Evolutionary conservation across 805 yeast genomes (phyloP).

Genomic region (Starmerella sp.): DNA sequence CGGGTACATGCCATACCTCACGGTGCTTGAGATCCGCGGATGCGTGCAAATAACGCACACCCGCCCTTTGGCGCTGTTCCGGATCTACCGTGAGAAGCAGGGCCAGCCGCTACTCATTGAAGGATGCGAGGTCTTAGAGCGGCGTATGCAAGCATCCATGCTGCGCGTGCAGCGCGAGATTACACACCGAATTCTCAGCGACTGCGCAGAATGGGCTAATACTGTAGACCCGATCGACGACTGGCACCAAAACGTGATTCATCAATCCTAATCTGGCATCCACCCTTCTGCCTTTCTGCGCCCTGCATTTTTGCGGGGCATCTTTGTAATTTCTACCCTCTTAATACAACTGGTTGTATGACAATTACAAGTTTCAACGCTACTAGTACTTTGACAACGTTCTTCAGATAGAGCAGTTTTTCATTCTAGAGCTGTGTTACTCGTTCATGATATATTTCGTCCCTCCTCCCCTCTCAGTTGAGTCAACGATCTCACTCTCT

Average conservation of each 20-base stretch:
- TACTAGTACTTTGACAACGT: too few relatives aligned
- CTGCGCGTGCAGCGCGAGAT: slow-evolving; percentile 43
- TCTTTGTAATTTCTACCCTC: too few relatives aligned
- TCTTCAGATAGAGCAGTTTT: too few relatives aligned
- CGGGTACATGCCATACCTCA: slow-evolving; percentile 45
- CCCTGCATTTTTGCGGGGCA: too few relatives aligned
- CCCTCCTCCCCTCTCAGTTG: too few relatives aligned
- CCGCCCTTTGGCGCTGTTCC: slow-evolving; percentile 57
- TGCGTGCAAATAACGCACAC: slow-evolving; percentile 46
- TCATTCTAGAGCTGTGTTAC: too few relatives aligned
- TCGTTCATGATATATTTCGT: too few relatives aligned
- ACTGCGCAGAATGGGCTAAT: slow-evolving; percentile 41
- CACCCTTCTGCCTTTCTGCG: background rate
- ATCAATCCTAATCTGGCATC: background rate
- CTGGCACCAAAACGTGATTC: background rate
- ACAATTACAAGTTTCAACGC: too few relatives aligned
- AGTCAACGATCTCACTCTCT: too few relatives aligned
- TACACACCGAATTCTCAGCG: slow-evolving; percentile 48
- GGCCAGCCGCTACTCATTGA: slow-evolving; percentile 53
- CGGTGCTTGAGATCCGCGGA: slow-evolving; percentile 68
- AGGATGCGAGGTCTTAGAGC: slow-evolving; percentile 61
- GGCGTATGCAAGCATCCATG: slow-evolving; percentile 51
- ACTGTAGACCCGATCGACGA: background rate
- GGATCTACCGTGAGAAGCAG: slow-evolving; percentile 30
- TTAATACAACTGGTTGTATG: too few relatives aligned